These are phyloP conservation scores for Suillus paluster DNA, from an alignment of 768 basidiomycete genomes.

Conservation along the genomic window DNA sequence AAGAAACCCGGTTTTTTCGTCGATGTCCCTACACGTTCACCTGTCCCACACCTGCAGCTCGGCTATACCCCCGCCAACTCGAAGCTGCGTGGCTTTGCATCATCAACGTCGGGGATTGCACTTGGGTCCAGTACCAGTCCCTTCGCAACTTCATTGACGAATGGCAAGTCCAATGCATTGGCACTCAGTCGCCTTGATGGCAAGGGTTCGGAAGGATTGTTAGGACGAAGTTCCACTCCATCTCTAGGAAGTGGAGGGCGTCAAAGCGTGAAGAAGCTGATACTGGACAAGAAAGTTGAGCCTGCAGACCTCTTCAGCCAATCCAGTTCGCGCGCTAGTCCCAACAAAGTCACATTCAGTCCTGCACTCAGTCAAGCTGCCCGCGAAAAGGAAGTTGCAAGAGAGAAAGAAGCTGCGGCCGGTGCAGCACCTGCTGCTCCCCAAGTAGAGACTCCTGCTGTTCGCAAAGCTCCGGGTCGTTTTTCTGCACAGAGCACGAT, in stretches of 20 bases:
- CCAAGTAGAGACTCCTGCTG: conserved; percentile 41
- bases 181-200: conserved; percentile 54
- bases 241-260: conserved; percentile 69
- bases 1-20: conserved; percentile 79
- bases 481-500: conserved; percentile 43
- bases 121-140: conserved; percentile 39
- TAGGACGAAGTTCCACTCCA: conserved; percentile 60
- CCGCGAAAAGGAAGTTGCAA: conserved; percentile 69
- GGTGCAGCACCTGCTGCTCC: conserved; percentile 21
- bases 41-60: conserved; percentile 64
- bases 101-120: conserved; percentile 45
- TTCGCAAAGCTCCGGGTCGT: conserved; percentile 45
- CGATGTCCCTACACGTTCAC: conserved; percentile 76
- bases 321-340: conserved; percentile 37
- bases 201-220: conserved; percentile 47
- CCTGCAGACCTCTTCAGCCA: conserved; percentile 70
- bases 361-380: conserved; percentile 76
- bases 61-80: conserved; percentile 66
- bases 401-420: conserved; percentile 37
- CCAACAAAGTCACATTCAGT: conserved; percentile 67
- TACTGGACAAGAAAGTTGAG: conserved; percentile 84
- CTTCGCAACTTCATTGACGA: conserved; percentile 50
- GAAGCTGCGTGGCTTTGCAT: conserved; percentile 71
- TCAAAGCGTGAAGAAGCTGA: conserved; percentile 91
- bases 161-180: conserved; percentile 60